phyloP scores from a whole-genome alignment of 352 stramenopile genomes.

The Globisporangium camurandrum region DNA sequence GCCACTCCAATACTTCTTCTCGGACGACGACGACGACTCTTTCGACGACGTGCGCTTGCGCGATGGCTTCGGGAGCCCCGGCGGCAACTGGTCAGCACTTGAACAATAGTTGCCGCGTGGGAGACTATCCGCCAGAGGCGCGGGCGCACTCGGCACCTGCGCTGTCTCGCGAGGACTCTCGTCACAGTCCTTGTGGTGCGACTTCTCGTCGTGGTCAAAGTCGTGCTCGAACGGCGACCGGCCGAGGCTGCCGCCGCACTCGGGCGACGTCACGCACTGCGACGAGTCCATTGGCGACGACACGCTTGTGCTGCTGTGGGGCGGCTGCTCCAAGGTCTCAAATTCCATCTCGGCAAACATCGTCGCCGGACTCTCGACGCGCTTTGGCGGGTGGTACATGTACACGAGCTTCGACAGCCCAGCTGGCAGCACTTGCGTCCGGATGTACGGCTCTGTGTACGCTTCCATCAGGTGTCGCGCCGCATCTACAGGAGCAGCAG shows the following conservation, averaged over 20 bases:
- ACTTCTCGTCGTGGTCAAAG: slow-evolving; percentile 62
- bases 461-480: slow-evolving; percentile 68
- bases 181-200: slow-evolving; percentile 36
- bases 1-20: slow-evolving; percentile 44
- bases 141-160: slow-evolving; percentile 26
- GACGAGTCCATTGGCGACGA: slow-evolving; percentile 59
- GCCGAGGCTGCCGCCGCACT: slow-evolving; percentile 61
- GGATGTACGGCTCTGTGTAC: slow-evolving; percentile 74
- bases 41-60: slow-evolving; percentile 47
- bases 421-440: slow-evolving; percentile 60
- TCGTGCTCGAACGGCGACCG: slow-evolving; percentile 67
- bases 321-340: slow-evolving; percentile 40
- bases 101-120: slow-evolving; percentile 61
- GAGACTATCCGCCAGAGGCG: slow-evolving; percentile 41
- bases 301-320: slow-evolving; percentile 16
- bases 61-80: slow-evolving; percentile 28
- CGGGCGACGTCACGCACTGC: slow-evolving; percentile 64
- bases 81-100: slow-evolving; percentile 66
- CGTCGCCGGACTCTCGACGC: slow-evolving; percentile 38
- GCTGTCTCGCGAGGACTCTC: slow-evolving; percentile 44
- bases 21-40: slow-evolving; percentile 20
- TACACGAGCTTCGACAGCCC: slow-evolving; percentile 72
- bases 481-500: slow-evolving; percentile 60
- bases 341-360: slow-evolving; percentile 33
- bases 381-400: slow-evolving; percentile 53